Conservation (phyloP, 257 asterid genomes). For the Mitragyna speciosa region DNA sequence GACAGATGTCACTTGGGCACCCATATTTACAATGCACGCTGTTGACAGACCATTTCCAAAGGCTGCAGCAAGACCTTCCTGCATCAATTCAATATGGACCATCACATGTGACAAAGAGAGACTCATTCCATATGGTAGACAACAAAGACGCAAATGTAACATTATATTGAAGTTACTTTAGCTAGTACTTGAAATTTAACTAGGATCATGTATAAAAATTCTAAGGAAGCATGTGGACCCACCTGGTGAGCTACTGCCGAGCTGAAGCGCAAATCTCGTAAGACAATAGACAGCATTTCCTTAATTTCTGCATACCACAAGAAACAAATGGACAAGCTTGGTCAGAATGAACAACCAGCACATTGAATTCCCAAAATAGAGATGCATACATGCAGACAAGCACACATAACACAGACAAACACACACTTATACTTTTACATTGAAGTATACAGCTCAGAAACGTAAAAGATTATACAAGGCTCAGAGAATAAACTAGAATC, state of each 20-base stretch:
- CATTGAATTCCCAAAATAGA: constrained; percentile 8
- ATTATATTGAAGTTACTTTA: not conserved
- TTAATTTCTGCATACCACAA: constrained; percentile 67
- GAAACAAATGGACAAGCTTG: constrained; percentile 22
- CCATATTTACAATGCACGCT: constrained; percentile 88
- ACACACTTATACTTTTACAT: no score
- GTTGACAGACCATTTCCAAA: constrained; percentile 97
- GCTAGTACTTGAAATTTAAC: not conserved
- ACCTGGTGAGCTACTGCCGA: constrained; percentile 98
- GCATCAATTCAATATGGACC: constrained; percentile 17
- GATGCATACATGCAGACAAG: constrained; percentile 3
- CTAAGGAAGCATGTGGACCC: constrained; percentile 14
- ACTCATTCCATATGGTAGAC: not conserved
- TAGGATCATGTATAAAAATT: constrained; percentile 9
- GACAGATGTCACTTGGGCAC: constrained; percentile 95
- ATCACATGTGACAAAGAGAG: constrained; percentile 1
- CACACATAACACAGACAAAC: no score
- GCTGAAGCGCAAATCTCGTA: constrained; percentile 76
- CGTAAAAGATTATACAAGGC: no score
- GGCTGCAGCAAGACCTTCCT: constrained; percentile 99
- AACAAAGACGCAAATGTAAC: not conserved
- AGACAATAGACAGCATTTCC: constrained; percentile 77
- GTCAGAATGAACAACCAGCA: not conserved
- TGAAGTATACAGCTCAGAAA: no score
- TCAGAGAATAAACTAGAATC: not conserved